Base-by-base conservation (phyloP, 192 early-diverging fungal species). In the Allomyces arbusculus region DNA sequence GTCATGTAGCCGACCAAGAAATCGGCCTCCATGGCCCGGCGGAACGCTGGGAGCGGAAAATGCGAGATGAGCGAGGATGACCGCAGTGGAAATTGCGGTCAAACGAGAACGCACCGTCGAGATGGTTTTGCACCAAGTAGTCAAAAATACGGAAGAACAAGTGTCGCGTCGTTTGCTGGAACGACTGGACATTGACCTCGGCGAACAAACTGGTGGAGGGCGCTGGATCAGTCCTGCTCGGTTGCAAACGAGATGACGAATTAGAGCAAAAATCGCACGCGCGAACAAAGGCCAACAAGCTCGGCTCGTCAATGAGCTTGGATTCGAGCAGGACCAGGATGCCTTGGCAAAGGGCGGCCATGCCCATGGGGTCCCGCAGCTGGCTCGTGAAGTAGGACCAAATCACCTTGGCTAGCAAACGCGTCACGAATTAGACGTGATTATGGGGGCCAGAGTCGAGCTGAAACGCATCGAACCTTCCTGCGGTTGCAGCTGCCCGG, bases 111-210 rank as follows among this genome's bases (percentile, higher is more conserved):
- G 61, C 40, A 87, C 86, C 80, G 33, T 73, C 67, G 8, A 78
- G 55, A 70, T 88, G 76, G 24, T 72, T 77, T n/a, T 77, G 71
- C 24, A 97, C 70, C 11, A 89, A 73, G 10, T 71, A 65, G 1
- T 90, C 86, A 58, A 96, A 78, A 24, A 95, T 78, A 61, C 76
- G 71, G 72, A 86, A 95, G 3, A 83, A 84, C 0, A 75, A 72
- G 68, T 87, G 79, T 26, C 97, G 84, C 6, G 89, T 84, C 0
- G 79, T 82, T 67, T 99, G 91, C 63, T 86, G 91, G 73, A 86
- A 95, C 55, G 80, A 89, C 65, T 97, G 97, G n/a, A 95, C 86
- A 26, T 89, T 85, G 22, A 98, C 77, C 62, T 90, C 82, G 10
- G 82, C 80, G 68, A 96, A 89, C 25, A 98, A 76, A 26, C 86